Evolutionary conservation across 164 flowering plant genomes (phyloP), one percentile per base, ranked within the genome.

Genomic region (Protea cynaroides): DNA sequence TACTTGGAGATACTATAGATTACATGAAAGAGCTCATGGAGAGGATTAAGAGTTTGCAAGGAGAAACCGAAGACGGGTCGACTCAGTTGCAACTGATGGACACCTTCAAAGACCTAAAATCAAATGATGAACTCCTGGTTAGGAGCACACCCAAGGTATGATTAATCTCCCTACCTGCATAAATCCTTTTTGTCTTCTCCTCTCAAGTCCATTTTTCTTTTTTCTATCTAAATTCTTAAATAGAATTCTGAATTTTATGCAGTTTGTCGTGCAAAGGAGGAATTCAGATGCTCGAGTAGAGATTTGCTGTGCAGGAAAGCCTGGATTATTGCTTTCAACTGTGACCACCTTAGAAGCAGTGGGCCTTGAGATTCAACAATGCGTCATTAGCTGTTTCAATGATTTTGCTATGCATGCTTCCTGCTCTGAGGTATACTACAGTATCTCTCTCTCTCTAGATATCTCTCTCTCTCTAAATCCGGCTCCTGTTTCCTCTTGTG

Each of bases 341-440:
- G 76, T 92, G 13, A 71, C 57, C 36, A 81, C 92, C 1, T 64
- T 92, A n/a, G 98, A 92, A 70, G 87, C 86, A 64, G 64, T 84
- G 57, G 98, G 96, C 69, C 85, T 92, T 56, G 90, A 88, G 75
- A 88, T 92, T 76, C 84, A 92, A 72, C 92, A 90, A 40, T 92
- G 98, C 78, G 96, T 92, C 24, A 82, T 92, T 51, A 90, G 96
- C 76, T 92, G 96, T 44, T 90, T 92, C 76, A 84, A 82, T 77
- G 98, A 92, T 34, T 93, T 93, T 72, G 78, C 86, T 66, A 60
- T 88, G 78, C 93, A 90, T 71, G 96, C 96, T 66, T 82, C 92
- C 22, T 92, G 98, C 80, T 83, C 90, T 8, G 87, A 92, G 96
- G 97, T 89, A 78, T 18, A 29, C 19, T 44, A 44, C 17, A 2